Base-by-base conservation (phyloP, 345 rosid genomes). In the Rhodamnia argentea region DNA sequence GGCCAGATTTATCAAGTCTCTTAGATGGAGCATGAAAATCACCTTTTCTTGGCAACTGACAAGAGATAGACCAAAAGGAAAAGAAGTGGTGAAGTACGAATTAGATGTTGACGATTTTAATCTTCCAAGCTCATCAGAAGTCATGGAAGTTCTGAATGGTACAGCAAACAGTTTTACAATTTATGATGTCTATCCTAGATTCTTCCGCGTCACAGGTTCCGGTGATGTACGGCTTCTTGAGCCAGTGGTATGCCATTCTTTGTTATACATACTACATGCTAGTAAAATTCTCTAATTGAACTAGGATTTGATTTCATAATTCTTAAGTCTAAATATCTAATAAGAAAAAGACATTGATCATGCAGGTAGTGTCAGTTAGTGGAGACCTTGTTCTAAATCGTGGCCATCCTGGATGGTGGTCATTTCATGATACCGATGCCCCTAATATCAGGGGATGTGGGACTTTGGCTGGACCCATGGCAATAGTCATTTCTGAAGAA, bases 171-270 rank as follows among this genome's bases (percentile, higher is more conserved):
- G 88, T 88, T 91, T 91, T 78, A 85, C 56, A 76, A 88, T 91
- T 56, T 75, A 88, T 51, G 87, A 90, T 81, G 88, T 91, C 70
- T 91, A 91, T 87, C 93, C 93, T 47, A 89, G 91, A 87, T 90
- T 88, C 86, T 91, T 91, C 64, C 88, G 91, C 10, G 93, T 90
- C 86, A 91, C 92, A 22, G 93, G 93, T 54, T 91, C 93, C 16
- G 93, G 93, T 18, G 92, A 91, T 15, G 93, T 91, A 24, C 86
- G 90, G 83, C 70, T 85, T 60, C 86, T 91, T 51, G 92, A 90
- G 85, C 89, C 85, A 52, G 85, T 83, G 88, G 93, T 91, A 90
- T 60, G 87, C 50, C 59, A 83, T 54, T 40, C 24, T 52, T 83
- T 57, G 59, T 37, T 54, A 53, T 82, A 53, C 26, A 83, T 53